Percentiles rank a stretch among this genome's conserved stretches.
These are phyloP conservation scores for Aspergillus affinis DNA, from an alignment of 495 filamentous ascomycete species.

Conservation along the genomic window DNA sequence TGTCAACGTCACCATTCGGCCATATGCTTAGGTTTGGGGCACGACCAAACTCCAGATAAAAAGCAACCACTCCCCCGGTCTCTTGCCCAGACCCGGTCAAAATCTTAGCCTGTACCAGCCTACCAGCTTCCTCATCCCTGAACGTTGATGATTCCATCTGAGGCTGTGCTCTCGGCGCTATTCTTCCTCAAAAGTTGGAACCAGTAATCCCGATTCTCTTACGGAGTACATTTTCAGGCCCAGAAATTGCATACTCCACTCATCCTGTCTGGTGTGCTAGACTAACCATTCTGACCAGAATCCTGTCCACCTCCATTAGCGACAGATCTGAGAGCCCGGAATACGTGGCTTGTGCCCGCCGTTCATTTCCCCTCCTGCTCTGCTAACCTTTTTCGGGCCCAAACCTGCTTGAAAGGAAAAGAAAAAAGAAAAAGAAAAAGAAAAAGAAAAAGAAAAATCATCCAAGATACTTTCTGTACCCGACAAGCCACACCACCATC, in stretches of 20 bases:
- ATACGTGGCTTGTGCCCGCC: not conserved
- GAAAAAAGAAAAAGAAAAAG: not conserved
- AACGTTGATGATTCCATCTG: constrained; percentile 7
- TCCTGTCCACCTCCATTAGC: not conserved
- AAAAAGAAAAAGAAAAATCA: not conserved
- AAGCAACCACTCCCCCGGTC: not conserved
- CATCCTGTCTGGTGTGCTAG: not conserved
- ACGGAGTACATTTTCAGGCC: not conserved
- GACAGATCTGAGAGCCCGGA: too few species aligned
- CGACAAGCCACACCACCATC: constrained; percentile 1
- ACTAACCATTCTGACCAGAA: constrained; percentile 1
- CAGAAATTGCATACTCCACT: not conserved
- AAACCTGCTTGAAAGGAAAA: not conserved
- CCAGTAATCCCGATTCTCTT: not conserved
- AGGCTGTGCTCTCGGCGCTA: constrained; percentile 14
- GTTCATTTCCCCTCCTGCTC: not conserved
- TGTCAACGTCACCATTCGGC: constrained; percentile 6
- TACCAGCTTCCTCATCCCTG: constrained; percentile 2
- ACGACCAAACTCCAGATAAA: not conserved
- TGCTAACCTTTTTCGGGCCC: not conserved
- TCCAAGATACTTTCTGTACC: not conserved
- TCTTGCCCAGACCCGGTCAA: not conserved
- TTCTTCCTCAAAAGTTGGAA: constrained; percentile 1
- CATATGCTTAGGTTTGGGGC: not conserved
- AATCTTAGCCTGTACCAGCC: not conserved